phyloP scores from a whole-genome alignment of 2,329 filamentous ascomycete genomes.

The Colletotrichum sp. region DNA sequence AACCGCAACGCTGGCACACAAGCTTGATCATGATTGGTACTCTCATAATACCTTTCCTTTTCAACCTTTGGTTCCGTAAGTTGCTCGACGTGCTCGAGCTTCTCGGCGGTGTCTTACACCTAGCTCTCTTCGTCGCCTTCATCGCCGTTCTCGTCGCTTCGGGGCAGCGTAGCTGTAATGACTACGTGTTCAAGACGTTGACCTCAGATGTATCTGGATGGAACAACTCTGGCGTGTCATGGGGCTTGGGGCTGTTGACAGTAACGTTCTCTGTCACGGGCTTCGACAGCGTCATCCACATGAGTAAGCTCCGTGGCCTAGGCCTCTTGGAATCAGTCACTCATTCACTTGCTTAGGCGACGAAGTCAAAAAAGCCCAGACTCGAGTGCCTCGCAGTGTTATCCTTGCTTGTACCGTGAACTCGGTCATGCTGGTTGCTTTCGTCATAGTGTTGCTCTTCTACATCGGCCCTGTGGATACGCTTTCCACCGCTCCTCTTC shows the following conservation, averaged over 20 bases:
- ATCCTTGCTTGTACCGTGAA: background rate
- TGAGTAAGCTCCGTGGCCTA: background rate
- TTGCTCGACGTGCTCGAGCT: background rate
- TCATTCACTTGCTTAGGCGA: background rate
- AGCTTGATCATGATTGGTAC: background rate
- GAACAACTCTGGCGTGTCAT: background rate
- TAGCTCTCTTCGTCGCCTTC: background rate
- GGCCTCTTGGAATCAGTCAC: accelerated
- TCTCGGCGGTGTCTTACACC: background rate
- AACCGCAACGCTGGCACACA: background rate
- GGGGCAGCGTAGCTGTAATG: background rate
- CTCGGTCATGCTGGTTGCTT: background rate
- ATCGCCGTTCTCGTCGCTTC: background rate
- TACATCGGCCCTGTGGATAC: background rate
- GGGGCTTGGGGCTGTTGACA: background rate
- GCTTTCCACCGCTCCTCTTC: background rate
- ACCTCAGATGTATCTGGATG: background rate
- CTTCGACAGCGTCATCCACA: background rate
- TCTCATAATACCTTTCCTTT: background rate
- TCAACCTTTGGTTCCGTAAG: background rate
- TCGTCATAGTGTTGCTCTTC: background rate
- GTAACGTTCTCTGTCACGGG: background rate
- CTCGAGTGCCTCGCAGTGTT: background rate
- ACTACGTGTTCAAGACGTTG: background rate
- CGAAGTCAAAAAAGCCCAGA: background rate